Base-by-base conservation (phyloP, 2,329 filamentous ascomycete species). In the Didymellaceae sp. region DNA sequence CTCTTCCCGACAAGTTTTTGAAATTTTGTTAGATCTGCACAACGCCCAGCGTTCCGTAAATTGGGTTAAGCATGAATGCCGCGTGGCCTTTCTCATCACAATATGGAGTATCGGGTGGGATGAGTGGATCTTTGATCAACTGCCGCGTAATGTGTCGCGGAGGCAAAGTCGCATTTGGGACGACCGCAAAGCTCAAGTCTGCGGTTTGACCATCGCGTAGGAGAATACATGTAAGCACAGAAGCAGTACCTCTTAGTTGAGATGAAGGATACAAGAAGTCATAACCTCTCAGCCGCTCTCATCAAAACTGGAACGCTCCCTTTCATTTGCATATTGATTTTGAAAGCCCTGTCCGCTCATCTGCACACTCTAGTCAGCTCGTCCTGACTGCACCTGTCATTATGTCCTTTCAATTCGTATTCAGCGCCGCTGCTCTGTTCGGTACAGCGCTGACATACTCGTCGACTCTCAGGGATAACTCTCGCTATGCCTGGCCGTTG, bases 391-490 rank as follows among this genome's bases (percentile, higher is more conserved):
- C 5, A 1, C 6, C 24, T 5, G 21, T 52, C 26, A 11, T 25
- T 24, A 48, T 53, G 50, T 40, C 40, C 8, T 28, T 42, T 47
- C 34, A 26, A 22, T 32, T 28, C 13, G 17, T 52, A 7, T 13
- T 52, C 4, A 21, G 33, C 20, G 50, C 22, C 9, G 39, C 22
- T 17, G 39, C 28, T 30, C 7, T 45, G 40, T 41, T 45, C 31
- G 32, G 43, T 21, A n/a, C 34, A 10, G 33, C 21, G 21, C 24
- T 39, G 24, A 39, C 38, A 14, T 45, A 39, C 25, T 44, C 42
- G 30, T 48, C 47, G 20, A 28, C 31, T 14, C 37, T 24, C 8
- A 45, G 25, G 30, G 28, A 25, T 18, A 44, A 48, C 14, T 21
- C 16, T 4, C 44, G 44, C 34, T 45, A 33, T 24, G 47, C 52